Percentiles rank a stretch among this genome's conserved stretches.
Conservation (phyloP, 129 eudicot species). For the Apium graveolens region DNA sequence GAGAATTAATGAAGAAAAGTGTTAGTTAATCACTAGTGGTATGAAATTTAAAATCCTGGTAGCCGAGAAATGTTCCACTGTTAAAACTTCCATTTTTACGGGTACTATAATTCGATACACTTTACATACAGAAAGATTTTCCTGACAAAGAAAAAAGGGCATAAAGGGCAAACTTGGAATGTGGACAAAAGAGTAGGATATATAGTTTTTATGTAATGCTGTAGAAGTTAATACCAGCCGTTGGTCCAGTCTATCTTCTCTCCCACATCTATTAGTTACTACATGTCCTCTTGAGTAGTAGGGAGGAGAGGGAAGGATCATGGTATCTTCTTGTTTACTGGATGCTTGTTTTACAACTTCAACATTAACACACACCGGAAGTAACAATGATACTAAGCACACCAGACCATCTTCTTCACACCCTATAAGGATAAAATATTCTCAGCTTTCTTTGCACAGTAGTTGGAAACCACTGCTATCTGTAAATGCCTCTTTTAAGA, state of each 20-base stretch:
- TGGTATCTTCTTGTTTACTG: not conserved
- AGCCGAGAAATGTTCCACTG: not conserved
- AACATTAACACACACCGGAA: not conserved
- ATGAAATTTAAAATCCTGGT: too few species aligned
- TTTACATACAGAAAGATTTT: too few species aligned
- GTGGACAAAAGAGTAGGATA: not conserved
- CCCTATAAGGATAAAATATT: not conserved
- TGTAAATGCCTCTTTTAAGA: not conserved
- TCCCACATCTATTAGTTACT: not conserved
- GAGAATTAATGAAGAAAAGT: too few species aligned
- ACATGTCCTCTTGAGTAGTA: not conserved
- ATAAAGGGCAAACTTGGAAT: not conserved
- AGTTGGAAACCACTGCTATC: not conserved
- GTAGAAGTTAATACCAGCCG: not conserved
- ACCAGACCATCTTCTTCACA: not conserved
- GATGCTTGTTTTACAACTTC: not conserved
- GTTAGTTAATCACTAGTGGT: too few species aligned
- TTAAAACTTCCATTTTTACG: too few species aligned
- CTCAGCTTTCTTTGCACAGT: not conserved
- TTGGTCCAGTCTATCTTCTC: conserved; percentile 1
- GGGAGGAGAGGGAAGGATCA: not conserved
- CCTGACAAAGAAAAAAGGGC: too few species aligned
- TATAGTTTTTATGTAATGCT: not conserved
- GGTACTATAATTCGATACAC: too few species aligned
- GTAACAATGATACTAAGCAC: not conserved